Evolutionary conservation across 352 stramenopile genomes (phyloP).

Genomic region (Phytopythium delawarense): DNA sequence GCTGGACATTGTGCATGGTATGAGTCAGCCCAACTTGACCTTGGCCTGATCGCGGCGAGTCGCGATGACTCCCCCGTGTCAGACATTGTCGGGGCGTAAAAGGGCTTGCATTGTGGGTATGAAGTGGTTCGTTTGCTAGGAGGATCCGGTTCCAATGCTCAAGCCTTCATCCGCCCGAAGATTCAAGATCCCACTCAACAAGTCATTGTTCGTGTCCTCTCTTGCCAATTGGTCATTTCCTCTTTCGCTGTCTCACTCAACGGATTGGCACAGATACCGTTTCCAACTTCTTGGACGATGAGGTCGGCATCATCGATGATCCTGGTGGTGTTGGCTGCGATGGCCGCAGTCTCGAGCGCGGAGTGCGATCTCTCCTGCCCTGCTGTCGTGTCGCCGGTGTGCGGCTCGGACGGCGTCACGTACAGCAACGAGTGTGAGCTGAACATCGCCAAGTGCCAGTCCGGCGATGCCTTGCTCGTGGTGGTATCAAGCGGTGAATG

Average conservation of each 20-base stretch:
- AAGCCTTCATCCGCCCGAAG: too few relatives aligned
- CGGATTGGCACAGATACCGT: not conserved
- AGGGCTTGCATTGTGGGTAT: too few relatives aligned
- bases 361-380: slow-evolving; percentile 8
- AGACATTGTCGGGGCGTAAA: too few relatives aligned
- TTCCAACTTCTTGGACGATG: not conserved
- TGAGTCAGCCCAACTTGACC: too few relatives aligned
- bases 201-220: too few relatives aligned
- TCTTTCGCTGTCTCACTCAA: not conserved
- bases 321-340: not conserved
- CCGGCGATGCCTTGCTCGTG: slow-evolving; percentile 14
- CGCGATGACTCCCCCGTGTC: too few relatives aligned
- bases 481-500: slow-evolving; percentile 25
- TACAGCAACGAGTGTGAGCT: slow-evolving; percentile 52
- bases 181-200: too few relatives aligned
- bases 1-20: too few relatives aligned
- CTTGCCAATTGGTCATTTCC: not conserved
- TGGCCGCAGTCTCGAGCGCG: not conserved
- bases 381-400: slow-evolving; percentile 32
- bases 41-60: too few relatives aligned
- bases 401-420: slow-evolving; percentile 45
- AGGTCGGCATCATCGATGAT: not conserved
- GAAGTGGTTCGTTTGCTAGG: too few relatives aligned
- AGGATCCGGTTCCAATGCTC: too few relatives aligned
- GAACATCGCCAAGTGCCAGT: slow-evolving; percentile 31